Evolutionary conservation across 164 flowering plant genomes (phyloP).

Genomic region (Aristolochia contorta): DNA sequence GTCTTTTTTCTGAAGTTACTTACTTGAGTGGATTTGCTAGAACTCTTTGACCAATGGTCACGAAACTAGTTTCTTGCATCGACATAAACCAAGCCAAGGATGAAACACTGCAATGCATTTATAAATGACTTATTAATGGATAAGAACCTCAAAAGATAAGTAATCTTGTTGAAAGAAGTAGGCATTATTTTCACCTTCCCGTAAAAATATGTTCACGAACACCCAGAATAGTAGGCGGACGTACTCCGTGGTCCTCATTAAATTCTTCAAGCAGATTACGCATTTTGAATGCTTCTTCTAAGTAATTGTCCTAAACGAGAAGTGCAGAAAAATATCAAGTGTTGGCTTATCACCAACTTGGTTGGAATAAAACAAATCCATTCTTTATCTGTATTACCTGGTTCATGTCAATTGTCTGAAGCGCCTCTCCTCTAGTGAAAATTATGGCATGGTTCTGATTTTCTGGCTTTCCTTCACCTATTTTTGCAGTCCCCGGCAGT

Average conservation of each 20-base stretch:
- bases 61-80: slow-evolving; percentile 95
- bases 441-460: slow-evolving; percentile 98
- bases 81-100: slow-evolving; percentile 99
- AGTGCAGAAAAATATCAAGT: not conserved
- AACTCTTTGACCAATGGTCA: slow-evolving; percentile 95
- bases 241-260: slow-evolving; percentile 83
- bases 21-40: slow-evolving; percentile 96
- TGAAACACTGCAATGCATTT: slow-evolving; percentile 72
- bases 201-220: slow-evolving; percentile 97
- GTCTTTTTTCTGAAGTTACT: slow-evolving; percentile 9
- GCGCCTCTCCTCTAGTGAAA: slow-evolving; percentile 93
- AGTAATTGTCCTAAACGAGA: slow-evolving; percentile 69
- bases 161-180: not conserved
- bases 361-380: not conserved
- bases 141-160: not conserved
- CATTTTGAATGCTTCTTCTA: slow-evolving; percentile 99
- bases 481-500: slow-evolving; percentile 82
- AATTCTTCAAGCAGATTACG: slow-evolving; percentile 95
- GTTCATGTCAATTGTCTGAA: slow-evolving; percentile 97
- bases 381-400: slow-evolving; percentile 38
- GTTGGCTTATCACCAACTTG: not conserved
- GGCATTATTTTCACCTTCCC: slow-evolving; percentile 57
- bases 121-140: slow-evolving; percentile 13
- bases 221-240: slow-evolving; percentile 87
- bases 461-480: slow-evolving; percentile 99